phyloP scores from a whole-genome alignment of 2,329 filamentous ascomycete species.

The Hypoxylon sp. region DNA sequence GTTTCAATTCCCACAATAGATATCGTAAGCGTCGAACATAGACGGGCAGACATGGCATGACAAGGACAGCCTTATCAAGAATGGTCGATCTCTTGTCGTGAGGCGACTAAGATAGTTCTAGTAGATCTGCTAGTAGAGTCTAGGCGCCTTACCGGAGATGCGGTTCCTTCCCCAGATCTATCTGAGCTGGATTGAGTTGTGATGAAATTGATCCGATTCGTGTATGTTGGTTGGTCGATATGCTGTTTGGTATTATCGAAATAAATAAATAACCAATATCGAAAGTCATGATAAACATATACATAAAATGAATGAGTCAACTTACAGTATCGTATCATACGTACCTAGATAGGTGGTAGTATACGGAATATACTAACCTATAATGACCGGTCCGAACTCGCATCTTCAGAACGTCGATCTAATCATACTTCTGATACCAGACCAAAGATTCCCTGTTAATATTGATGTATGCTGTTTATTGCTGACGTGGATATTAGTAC shows the following conservation, averaged over 20 bases:
- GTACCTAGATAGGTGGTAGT: neutral
- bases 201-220: constrained; percentile 7
- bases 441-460: too few relatives aligned
- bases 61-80: constrained; percentile 12
- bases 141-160: constrained; percentile 24
- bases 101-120: neutral
- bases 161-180: constrained; percentile 28
- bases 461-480: neutral
- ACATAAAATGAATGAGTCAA: too few relatives aligned
- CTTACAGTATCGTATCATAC: neutral
- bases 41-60: neutral
- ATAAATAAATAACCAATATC: constrained; percentile 1
- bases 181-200: constrained; percentile 9
- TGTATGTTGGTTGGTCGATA: constrained; percentile 10
- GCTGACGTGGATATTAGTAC: constrained; percentile 1
- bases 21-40: too few relatives aligned
- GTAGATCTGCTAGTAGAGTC: constrained; percentile 11
- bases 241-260: neutral
- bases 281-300: too few relatives aligned
- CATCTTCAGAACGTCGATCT: constrained; percentile 1
- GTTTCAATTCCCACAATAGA: neutral
- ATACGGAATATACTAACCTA: too few relatives aligned
- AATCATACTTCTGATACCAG: too few relatives aligned
- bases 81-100: neutral
- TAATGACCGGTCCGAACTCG: neutral